Evolutionary conservation across 2,329 filamentous ascomycete species (phyloP).

Genomic region (Colletotrichum sp.): DNA sequence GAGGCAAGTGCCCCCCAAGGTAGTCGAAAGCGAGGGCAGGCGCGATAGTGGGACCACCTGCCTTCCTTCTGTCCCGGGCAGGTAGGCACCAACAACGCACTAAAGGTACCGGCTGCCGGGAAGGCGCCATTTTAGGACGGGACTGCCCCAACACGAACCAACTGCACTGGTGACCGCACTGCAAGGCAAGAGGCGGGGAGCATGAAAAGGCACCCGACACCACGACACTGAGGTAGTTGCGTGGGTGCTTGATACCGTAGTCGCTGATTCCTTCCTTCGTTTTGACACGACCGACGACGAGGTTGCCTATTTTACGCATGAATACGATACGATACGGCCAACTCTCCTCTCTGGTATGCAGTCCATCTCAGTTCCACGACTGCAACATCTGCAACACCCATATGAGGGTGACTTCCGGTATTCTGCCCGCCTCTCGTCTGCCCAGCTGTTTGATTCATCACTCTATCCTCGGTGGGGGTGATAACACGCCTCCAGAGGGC

Average conservation of each 20-base stretch:
- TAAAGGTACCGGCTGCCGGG: background rate
- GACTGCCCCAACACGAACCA: background rate
- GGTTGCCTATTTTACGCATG: background rate
- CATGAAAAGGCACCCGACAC: background rate
- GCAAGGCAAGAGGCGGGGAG: background rate
- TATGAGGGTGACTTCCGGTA: background rate
- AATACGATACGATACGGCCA: background rate
- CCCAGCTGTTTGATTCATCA: background rate
- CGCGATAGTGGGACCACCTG: background rate
- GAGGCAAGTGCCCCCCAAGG: background rate
- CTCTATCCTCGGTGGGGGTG: background rate
- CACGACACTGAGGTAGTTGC: background rate
- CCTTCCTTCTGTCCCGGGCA: background rate
- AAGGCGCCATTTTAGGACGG: background rate
- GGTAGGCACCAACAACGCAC: background rate
- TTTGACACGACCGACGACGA: background rate
- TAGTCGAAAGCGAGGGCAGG: background rate
- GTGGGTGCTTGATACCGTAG: background rate
- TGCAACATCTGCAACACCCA: background rate
- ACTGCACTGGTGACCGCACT: background rate
- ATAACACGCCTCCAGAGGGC: background rate
- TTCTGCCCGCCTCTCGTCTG: constrained; percentile 9
- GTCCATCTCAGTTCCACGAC: background rate
- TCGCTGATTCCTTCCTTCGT: background rate
- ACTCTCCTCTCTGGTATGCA: background rate